A percentile compares a stretch with the other conserved stretches of the same genome.
These are phyloP conservation scores for Phyllosticta citribraziliensis DNA, from an alignment of 2,329 filamentous ascomycete species.

Conservation along the genomic window DNA sequence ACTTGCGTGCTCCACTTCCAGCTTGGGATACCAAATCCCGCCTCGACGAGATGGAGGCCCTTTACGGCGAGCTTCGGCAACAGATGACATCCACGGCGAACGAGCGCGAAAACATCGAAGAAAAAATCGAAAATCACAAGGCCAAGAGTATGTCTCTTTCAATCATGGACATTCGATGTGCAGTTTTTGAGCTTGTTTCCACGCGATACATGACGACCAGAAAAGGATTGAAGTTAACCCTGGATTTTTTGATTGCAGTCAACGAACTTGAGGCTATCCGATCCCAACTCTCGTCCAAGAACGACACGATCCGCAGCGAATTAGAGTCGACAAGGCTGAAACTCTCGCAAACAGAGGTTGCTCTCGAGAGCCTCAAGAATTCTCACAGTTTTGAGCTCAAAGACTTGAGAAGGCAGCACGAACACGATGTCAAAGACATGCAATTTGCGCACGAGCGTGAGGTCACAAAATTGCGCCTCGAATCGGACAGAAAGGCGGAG, in stretches of 20 bases:
- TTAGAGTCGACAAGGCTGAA: slow-evolving; percentile 52
- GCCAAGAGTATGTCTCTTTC: slow-evolving; percentile 51
- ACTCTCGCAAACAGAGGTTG: slow-evolving; percentile 38
- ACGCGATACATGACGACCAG: neutral
- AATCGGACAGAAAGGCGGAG: slow-evolving; percentile 38
- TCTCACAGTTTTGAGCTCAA: slow-evolving; percentile 43
- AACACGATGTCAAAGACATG: slow-evolving; percentile 47
- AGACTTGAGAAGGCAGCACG: slow-evolving; percentile 43
- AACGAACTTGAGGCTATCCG: slow-evolving; percentile 47
- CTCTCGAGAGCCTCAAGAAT: slow-evolving; percentile 43
- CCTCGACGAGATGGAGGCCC: slow-evolving; percentile 64
- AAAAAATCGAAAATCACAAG: slow-evolving; percentile 65
- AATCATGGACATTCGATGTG: slow-evolving; percentile 5
- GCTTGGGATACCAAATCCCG: slow-evolving; percentile 72
- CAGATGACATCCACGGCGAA: slow-evolving; percentile 60
- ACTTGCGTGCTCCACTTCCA: slow-evolving; percentile 46
- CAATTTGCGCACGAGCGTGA: slow-evolving; percentile 46
- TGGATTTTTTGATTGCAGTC: slow-evolving; percentile 29
- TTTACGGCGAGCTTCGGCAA: slow-evolving; percentile 62
- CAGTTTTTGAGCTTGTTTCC: slow-evolving; percentile 3
- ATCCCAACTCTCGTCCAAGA: slow-evolving; percentile 41
- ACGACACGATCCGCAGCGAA: slow-evolving; percentile 54
- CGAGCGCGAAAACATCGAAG: slow-evolving; percentile 61
- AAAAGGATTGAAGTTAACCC: slow-evolving; percentile 13
- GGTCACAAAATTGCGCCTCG: slow-evolving; percentile 44